Percentiles rank a stretch among this genome's conserved stretches.
Conservation (phyloP, 73 alveolate species). For the Paramecium biaurelia region DNA sequence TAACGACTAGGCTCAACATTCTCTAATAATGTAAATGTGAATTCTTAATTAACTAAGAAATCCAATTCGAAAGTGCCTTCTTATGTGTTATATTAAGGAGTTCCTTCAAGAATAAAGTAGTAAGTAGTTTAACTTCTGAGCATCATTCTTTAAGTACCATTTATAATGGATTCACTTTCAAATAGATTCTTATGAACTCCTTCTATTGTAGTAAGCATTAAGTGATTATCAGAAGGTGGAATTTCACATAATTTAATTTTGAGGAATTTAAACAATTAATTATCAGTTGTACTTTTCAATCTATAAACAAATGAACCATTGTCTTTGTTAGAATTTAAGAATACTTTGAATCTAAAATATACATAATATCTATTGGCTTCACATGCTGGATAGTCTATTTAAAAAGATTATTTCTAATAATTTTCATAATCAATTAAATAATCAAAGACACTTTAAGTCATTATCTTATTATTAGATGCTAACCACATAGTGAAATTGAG, state of each 20-base stretch:
- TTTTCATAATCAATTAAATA: slow-evolving; percentile 56
- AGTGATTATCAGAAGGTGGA: slow-evolving; percentile 25
- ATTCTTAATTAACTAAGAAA: slow-evolving; percentile 65
- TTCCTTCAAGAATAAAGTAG: slow-evolving; percentile 71
- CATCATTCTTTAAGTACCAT: slow-evolving; percentile 31
- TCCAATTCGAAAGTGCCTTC: slow-evolving; percentile 76
- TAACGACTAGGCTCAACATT: slow-evolving; percentile 81
- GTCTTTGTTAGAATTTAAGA: neutral
- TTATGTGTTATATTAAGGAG: slow-evolving; percentile 68
- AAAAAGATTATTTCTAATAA: neutral
- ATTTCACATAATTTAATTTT: slow-evolving; percentile 54
- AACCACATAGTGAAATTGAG: slow-evolving; percentile 52
- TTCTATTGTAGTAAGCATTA: slow-evolving; percentile 56
- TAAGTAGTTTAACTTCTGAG: slow-evolving; percentile 65
- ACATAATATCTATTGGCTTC: slow-evolving; percentile 48
- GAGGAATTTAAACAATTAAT: slow-evolving; percentile 11
- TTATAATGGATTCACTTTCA: slow-evolving; percentile 48
- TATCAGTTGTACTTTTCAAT: slow-evolving; percentile 53
- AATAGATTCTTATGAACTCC: slow-evolving; percentile 60
- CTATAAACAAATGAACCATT: slow-evolving; percentile 45
- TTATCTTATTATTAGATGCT: slow-evolving; percentile 38
- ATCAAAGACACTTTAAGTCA: slow-evolving; percentile 29
- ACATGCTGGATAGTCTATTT: slow-evolving; percentile 52
- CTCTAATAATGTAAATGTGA: slow-evolving; percentile 68
- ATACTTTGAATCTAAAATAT: slow-evolving; percentile 58